Evolutionary conservation across 2,329 filamentous ascomycete species (phyloP).

Genomic region (Pseudogymnoascus sp.): DNA sequence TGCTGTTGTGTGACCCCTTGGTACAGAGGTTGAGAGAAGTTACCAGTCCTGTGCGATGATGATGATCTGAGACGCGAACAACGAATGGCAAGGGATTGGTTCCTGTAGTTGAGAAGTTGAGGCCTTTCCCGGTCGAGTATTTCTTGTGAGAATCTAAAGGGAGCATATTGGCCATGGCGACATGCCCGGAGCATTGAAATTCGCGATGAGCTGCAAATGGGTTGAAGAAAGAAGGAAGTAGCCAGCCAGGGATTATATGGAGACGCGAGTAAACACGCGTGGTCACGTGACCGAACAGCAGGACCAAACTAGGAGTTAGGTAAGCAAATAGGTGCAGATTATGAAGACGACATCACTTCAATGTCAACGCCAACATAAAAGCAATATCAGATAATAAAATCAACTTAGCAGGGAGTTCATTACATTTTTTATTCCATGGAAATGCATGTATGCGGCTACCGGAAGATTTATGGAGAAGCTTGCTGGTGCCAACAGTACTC

Average conservation of each 20-base stretch:
- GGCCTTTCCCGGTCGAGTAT: conserved; percentile 15
- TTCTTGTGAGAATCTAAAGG: background rate
- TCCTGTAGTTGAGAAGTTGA: conserved; percentile 21
- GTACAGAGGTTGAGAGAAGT: conserved; percentile 39
- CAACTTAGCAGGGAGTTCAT: background rate
- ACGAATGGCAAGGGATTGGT: conserved; percentile 20
- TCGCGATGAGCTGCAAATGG: background rate
- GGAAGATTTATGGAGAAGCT: background rate
- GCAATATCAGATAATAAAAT: background rate
- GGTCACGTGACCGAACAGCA: background rate
- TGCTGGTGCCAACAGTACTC: background rate
- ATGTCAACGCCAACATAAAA: background rate
- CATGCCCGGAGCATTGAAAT: background rate
- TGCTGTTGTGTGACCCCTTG: conserved; percentile 45
- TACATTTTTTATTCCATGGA: background rate
- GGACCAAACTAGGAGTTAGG: background rate
- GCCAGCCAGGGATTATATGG: background rate
- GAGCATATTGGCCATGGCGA: background rate
- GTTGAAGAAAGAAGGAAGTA: background rate
- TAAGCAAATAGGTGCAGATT: background rate
- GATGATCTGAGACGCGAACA: conserved; percentile 20
- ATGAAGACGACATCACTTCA: background rate
- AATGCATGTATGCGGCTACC: background rate
- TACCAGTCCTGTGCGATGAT: conserved; percentile 22
- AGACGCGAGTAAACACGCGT: conserved; percentile 2